Base-by-base conservation (phyloP, 106 monocot species). In the Allium sativum region DNA sequence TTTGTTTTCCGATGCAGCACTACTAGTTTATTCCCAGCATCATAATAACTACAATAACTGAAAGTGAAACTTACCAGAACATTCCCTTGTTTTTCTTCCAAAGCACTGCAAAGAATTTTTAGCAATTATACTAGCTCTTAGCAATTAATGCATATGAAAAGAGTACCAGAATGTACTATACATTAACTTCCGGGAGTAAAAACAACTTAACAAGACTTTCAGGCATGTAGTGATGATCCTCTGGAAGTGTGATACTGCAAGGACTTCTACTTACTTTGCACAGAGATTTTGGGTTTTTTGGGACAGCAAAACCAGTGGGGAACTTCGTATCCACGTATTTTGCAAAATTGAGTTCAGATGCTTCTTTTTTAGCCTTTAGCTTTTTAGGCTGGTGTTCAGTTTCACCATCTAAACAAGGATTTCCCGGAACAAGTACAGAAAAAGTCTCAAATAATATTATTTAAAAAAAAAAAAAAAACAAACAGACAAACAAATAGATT, bases 221-320 rank as follows among this genome's bases (percentile, higher is more conserved):
- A 62, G 98, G 92, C 42, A 65, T 70, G 60, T 99, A 99, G 55
- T 99, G 98, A 60, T 80, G 82, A 68, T 99, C 98, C 81, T 99
- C 98, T 70, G 98, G 98, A 79, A 99, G 92, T 45, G 51, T 77
- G 45, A 78, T 76, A 62, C 62, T 85, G 44, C 76, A 73, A 46
- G 78, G 47, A 40, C 21, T 70, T 75, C 70, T 81, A n/a, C 77
- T 88, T 41, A 54, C 45, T 1, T 82, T 77, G 9, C 85, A 18
- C 52, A 92, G 53, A 21, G 84, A 76, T 60, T 83, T 92, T 52
- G 72, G 72, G 65, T 79, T 88, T 67, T 78, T 88, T 0, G 84
- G 87, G 15, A 78, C 76, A 1, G 64, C 76, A 70, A 99, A 92
- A 19, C 88, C 71, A 58, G 72, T 52, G 47, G 63, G 56, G 56